phyloP scores from a whole-genome alignment of 2,329 filamentous ascomycete species.

The Pleurostoma richardsiae region DNA sequence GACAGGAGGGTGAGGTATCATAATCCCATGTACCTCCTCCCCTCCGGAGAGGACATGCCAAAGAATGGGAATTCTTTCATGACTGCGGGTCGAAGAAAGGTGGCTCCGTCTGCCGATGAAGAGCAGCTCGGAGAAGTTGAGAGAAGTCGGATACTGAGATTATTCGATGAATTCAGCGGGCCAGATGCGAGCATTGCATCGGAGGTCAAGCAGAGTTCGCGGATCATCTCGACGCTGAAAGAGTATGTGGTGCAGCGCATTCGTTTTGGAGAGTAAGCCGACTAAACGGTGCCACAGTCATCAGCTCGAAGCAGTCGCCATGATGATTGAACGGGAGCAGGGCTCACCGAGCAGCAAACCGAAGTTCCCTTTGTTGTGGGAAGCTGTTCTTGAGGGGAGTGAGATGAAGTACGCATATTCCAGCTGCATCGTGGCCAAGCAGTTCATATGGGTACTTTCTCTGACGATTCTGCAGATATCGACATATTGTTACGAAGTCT shows the following conservation, averaged over 20 bases:
- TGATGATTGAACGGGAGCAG: slow-evolving; percentile 23
- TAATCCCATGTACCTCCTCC: slow-evolving; percentile 10
- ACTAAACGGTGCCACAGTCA: slow-evolving; percentile 10
- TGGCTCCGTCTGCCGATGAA: background rate
- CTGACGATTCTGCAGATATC: slow-evolving; percentile 7
- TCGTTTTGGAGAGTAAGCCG: background rate
- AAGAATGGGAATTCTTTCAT: slow-evolving; percentile 1
- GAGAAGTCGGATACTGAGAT: slow-evolving; percentile 6
- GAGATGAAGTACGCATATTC: slow-evolving; percentile 5
- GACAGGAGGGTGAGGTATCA: slow-evolving; percentile 8
- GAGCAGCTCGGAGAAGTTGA: slow-evolving; percentile 6
- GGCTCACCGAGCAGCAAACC: slow-evolving; percentile 8
- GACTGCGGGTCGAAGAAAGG: background rate
- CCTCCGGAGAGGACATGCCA: slow-evolving; percentile 10
- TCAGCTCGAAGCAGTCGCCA: slow-evolving; percentile 19
- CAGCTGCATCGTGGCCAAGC: background rate
- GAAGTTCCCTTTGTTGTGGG: slow-evolving; percentile 17
- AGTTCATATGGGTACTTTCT: background rate
- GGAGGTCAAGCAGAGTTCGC: slow-evolving; percentile 5
- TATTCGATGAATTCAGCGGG: slow-evolving; percentile 9
- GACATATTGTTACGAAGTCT: slow-evolving; percentile 12
- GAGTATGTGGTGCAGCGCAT: slow-evolving; percentile 5
- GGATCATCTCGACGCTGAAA: slow-evolving; percentile 8
- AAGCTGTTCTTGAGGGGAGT: slow-evolving; percentile 5
- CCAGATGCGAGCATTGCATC: background rate